Evolutionary conservation across 768 basidiomycete genomes (phyloP).

Genomic region (Lepiota brunneoincarnata): DNA sequence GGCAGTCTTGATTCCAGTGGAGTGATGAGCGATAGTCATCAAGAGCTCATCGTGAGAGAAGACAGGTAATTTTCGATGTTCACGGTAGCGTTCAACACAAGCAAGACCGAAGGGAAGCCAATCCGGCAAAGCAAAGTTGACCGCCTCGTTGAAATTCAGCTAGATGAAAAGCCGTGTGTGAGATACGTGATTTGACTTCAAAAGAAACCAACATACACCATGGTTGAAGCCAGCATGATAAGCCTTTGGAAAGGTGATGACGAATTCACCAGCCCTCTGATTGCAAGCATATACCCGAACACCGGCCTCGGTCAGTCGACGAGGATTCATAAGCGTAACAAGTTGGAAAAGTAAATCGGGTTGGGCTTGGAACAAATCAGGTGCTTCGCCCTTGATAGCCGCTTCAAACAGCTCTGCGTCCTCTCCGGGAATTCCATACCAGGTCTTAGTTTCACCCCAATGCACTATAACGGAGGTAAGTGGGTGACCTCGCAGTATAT

Average conservation of each 20-base stretch:
- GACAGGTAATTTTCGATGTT: slow-evolving; percentile 90
- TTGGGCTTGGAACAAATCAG: slow-evolving; percentile 96
- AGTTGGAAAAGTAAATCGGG: slow-evolving; percentile 96
- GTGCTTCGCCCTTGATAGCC: slow-evolving; percentile 92
- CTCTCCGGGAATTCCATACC: slow-evolving; percentile 97
- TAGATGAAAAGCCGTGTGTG: slow-evolving; percentile 30
- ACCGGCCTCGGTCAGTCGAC: slow-evolving; percentile 79
- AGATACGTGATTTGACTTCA: slow-evolving; percentile 9
- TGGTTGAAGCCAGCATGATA: slow-evolving; percentile 99
- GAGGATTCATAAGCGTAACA: slow-evolving; percentile 96
- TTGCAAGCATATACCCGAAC: slow-evolving; percentile 94
- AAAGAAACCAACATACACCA: slow-evolving; percentile 59
- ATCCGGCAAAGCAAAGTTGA: slow-evolving; percentile 96
- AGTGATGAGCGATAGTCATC: slow-evolving; percentile 96
- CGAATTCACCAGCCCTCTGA: slow-evolving; percentile 96
- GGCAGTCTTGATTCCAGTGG: slow-evolving; percentile 87
- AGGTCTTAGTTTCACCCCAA: slow-evolving; percentile 99
- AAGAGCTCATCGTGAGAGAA: slow-evolving; percentile 98
- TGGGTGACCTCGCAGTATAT: slow-evolving; percentile 16
- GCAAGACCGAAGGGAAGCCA: slow-evolving; percentile 88
- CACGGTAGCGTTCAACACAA: slow-evolving; percentile 87
- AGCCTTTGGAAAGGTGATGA: slow-evolving; percentile 96
- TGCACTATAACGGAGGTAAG: slow-evolving; percentile 62
- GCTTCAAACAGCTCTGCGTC: slow-evolving; percentile 96
- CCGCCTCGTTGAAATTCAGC: slow-evolving; percentile 99